These are phyloP conservation scores for Podospora pseudopauciseta DNA, from an alignment of 495 filamentous ascomycete genomes.

Conservation along the genomic window DNA sequence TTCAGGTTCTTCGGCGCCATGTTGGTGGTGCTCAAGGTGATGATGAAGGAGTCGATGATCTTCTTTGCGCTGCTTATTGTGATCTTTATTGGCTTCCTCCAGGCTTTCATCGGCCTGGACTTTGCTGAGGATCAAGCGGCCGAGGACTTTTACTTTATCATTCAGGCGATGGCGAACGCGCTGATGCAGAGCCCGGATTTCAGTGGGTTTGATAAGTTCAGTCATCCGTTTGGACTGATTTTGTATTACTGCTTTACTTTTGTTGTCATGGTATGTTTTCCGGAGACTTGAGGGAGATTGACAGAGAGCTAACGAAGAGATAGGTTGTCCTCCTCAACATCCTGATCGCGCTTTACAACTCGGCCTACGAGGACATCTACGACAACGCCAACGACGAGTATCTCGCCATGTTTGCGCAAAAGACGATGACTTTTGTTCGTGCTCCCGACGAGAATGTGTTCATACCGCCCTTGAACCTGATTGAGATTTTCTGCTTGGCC, in stretches of 20 bases:
- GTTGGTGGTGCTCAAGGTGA: conserved; percentile 94
- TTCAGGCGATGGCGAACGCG: conserved; percentile 86
- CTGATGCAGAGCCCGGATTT: conserved; percentile 91
- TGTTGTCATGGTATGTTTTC: conserved; percentile 72
- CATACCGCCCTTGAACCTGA: conserved; percentile 90
- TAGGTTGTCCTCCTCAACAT: conserved; percentile 77
- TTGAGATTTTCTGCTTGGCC: conserved; percentile 77
- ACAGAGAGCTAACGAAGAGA: not conserved
- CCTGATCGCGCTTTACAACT: conserved; percentile 94
- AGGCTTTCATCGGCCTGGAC: conserved; percentile 93
- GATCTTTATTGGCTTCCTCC: conserved; percentile 84
- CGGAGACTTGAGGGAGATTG: not conserved
- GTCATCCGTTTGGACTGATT: conserved; percentile 76
- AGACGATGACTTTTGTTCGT: conserved; percentile 93
- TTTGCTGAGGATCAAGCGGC: conserved; percentile 65
- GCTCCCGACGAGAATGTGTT: conserved; percentile 98
- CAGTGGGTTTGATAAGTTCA: conserved; percentile 72
- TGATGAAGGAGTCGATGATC: conserved; percentile 98
- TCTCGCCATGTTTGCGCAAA: conserved; percentile 82
- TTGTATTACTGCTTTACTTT: conserved; percentile 97
- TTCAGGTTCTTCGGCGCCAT: conserved; percentile 97
- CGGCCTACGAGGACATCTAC: conserved; percentile 92
- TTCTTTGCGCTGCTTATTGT: conserved; percentile 93
- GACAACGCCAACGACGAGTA: conserved; percentile 93
- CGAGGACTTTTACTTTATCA: conserved; percentile 62